Conservation (phyloP, 495 filamentous ascomycete genomes). For the Trichoderma virens region DNA sequence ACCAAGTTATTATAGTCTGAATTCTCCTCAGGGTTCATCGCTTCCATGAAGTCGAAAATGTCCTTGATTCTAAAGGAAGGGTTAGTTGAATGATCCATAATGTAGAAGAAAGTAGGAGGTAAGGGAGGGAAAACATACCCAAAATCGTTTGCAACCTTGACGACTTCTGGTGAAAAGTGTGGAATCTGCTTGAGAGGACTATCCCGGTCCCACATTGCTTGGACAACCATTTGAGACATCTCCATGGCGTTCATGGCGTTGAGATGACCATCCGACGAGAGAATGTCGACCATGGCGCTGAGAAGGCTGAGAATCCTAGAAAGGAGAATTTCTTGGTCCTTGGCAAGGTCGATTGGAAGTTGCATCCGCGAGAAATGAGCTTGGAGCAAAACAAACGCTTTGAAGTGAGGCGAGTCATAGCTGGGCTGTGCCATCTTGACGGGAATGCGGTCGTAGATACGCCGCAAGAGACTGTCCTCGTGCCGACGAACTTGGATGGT, state of each 20-base stretch:
- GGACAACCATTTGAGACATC: conserved; percentile 98
- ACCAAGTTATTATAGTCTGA: conserved; percentile 66
- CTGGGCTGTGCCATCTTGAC: conserved; percentile 84
- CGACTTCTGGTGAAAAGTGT: conserved; percentile 76
- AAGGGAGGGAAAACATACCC: conserved; percentile 48
- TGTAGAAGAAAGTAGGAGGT: not conserved
- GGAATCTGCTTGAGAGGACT: conserved; percentile 96
- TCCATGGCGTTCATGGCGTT: conserved; percentile 99
- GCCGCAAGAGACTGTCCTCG: conserved; percentile 79
- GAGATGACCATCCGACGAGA: conserved; percentile 90
- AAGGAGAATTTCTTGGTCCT: conserved; percentile 87
- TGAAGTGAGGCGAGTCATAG: conserved; percentile 96
- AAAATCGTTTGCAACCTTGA: conserved; percentile 74
- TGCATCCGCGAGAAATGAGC: conserved; percentile 98
- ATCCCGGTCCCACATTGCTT: conserved; percentile 98
- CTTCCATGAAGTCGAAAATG: conserved; percentile 96
- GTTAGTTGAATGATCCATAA: conserved; percentile 28
- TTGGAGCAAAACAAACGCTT: conserved; percentile 91
- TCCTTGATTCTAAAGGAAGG: conserved; percentile 60
- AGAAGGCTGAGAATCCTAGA: conserved; percentile 80
- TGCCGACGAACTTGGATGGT: conserved; percentile 90
- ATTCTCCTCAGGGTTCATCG: conserved; percentile 93
- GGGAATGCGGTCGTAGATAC: conserved; percentile 88
- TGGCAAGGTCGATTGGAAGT: conserved; percentile 90
- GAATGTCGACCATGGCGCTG: conserved; percentile 86